Evolutionary conservation across 106 monocot genomes (phyloP).

Genomic region (Triglochin maritima): DNA sequence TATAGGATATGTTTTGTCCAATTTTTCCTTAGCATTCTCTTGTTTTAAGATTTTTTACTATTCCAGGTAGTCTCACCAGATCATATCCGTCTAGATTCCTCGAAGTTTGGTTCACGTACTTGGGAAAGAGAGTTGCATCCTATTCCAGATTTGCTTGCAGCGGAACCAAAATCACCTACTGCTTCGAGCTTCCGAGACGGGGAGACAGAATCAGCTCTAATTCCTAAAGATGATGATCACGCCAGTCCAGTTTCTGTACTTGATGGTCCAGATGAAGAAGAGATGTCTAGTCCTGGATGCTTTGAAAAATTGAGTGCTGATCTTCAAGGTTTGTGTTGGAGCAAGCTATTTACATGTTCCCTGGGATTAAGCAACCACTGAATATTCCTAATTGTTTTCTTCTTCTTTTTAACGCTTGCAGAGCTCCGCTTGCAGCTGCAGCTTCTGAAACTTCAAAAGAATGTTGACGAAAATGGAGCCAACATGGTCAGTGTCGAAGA

Average conservation of each 20-base stretch:
- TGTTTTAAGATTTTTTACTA: not conserved
- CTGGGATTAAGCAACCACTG: not conserved
- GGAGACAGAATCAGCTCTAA: slow-evolving; percentile 7
- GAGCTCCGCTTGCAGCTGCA: slow-evolving; percentile 62
- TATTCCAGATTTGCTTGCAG: not conserved
- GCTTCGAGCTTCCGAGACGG: not conserved
- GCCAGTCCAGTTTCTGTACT: slow-evolving; percentile 73
- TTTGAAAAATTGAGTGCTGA: slow-evolving; percentile 62
- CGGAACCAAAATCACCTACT: not conserved
- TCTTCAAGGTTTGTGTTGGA: slow-evolving; percentile 48
- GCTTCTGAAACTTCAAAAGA: slow-evolving; percentile 22
- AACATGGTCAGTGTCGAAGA: slow-evolving; percentile 42
- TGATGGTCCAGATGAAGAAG: slow-evolving; percentile 33
- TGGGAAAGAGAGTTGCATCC: too few relatives aligned
- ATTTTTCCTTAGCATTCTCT: too few relatives aligned
- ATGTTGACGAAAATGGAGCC: slow-evolving; percentile 21
- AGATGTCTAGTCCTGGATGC: slow-evolving; percentile 31
- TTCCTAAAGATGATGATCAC: slow-evolving; percentile 38
- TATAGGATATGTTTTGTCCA: too few relatives aligned
- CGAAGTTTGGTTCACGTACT: too few relatives aligned
- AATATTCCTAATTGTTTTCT: not conserved
- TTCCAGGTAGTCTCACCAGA: not conserved
- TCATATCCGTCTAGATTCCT: not conserved
- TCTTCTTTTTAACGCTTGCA: slow-evolving; percentile 12
- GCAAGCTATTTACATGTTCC: not conserved